These are phyloP conservation scores for Exophiala bonariae DNA, from an alignment of 2,329 filamentous ascomycete species.

Conservation along the genomic window DNA sequence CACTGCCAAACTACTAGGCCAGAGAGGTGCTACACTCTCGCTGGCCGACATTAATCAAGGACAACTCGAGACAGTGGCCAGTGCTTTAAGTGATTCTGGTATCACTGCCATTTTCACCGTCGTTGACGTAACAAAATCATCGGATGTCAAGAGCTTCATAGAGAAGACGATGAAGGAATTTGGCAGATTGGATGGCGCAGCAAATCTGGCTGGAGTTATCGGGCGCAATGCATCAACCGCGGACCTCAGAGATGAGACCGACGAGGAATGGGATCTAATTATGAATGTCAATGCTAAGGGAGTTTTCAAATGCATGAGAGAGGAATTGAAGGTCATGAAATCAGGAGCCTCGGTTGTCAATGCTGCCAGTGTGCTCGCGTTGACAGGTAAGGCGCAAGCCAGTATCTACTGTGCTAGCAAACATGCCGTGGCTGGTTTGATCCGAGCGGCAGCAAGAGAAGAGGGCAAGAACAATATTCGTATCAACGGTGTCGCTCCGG, in stretches of 20 bases:
- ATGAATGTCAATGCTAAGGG: conserved; percentile 9
- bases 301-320: conserved; percentile 7
- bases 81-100: conserved; percentile 16
- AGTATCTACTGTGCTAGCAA: conserved; percentile 8
- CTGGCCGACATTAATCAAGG: conserved; percentile 48
- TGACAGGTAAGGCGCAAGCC: conserved; percentile 1
- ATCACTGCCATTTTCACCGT: conserved; percentile 6
- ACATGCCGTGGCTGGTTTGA: conserved; percentile 8
- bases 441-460: conserved; percentile 4
- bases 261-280: conserved; percentile 6
- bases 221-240: background rate
- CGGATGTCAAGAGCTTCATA: conserved; percentile 19
- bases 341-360: conserved; percentile 10
- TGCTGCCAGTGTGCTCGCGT: conserved; percentile 5
- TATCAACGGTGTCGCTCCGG: conserved; percentile 76
- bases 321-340: conserved; percentile 9
- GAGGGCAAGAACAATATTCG: conserved; percentile 49
- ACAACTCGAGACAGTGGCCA: conserved; percentile 30
- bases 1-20: conserved; percentile 46
- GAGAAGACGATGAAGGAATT: conserved; percentile 14
- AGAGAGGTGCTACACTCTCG: conserved; percentile 47
- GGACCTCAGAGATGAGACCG: background rate
- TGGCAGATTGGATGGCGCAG: conserved; percentile 19
- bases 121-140: conserved; percentile 16
- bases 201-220: conserved; percentile 24